These are phyloP conservation scores for Sporothrix luriei DNA, from an alignment of 2,329 filamentous ascomycete species.

Conservation along the genomic window DNA sequence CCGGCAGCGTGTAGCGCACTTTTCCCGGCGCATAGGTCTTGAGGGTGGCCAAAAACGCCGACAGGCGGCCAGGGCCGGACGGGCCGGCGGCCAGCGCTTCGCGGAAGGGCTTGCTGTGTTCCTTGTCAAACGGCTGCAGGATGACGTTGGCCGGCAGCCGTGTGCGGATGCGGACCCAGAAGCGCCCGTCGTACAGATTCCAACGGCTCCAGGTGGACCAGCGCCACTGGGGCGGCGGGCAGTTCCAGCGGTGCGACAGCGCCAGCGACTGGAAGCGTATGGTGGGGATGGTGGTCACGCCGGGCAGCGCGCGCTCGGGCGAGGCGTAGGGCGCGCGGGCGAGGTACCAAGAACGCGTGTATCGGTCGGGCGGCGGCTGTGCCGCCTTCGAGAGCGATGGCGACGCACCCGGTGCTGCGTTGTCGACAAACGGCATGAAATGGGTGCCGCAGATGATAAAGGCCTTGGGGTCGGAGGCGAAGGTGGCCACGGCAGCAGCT, in stretches of 20 bases:
- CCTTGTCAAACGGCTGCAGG: conserved; percentile 51
- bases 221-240: conserved; percentile 35
- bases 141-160: conserved; percentile 49
- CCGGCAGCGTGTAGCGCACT: conserved; percentile 58
- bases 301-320: conserved; percentile 48
- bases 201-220: conserved; percentile 43
- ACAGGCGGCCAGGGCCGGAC: background rate
- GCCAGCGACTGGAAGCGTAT: conserved; percentile 34
- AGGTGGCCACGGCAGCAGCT: too few species aligned
- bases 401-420: too few species aligned
- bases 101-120: conserved; percentile 53
- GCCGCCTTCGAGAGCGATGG: too few species aligned
- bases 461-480: conserved; percentile 35
- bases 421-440: conserved; percentile 47
- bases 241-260: conserved; percentile 31
- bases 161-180: conserved; percentile 58
- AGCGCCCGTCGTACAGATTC: conserved; percentile 62
- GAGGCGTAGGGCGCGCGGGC: conserved; percentile 32
- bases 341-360: conserved; percentile 41
- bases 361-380: too few species aligned
- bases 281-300: conserved; percentile 38
- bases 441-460: conserved; percentile 54
- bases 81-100: conserved; percentile 44
- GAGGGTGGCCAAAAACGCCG: conserved; percentile 48
- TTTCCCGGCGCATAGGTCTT: conserved; percentile 58